Base-by-base conservation (phyloP, 371 early-diverging fungal species). In the Rhizomucor pusillus region DNA sequence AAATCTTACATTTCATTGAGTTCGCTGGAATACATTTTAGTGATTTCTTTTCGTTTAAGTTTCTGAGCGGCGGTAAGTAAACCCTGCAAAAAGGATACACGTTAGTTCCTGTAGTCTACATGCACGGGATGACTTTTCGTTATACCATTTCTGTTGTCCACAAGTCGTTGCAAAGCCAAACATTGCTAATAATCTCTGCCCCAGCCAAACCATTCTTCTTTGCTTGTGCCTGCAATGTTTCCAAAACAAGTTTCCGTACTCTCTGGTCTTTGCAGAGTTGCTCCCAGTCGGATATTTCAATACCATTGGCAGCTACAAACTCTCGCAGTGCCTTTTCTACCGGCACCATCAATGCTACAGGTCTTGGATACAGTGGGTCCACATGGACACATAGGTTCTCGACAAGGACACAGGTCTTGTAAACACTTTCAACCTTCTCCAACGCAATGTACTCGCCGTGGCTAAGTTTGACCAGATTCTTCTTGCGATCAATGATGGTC, bases 361-460 rank as follows among this genome's bases (percentile, higher is more conserved):
- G 84, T 52, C 71, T 80, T 56, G 72, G 48, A 54, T 81, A 73
- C 45, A 81, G 73, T 10, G 90, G 75, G 62, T 95, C 88, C 18
- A 88, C 96, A 69, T 89, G 86, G 29, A 97, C 83, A 71, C 91
- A 92, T 35, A 95, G 86, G 67, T 91, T 91, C 61, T 82, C 79
- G 37, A 92, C 90, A 56, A 77, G 84, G 13, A 80, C 55, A 23
- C 85, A 84, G 44, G 83, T 80, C 66, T 89, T 89, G 85, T 95
- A 96, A 9, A 91, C 81, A 24, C 91, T 81, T 71, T 99, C 99
- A 34, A 99, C 75, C 59, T 97, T 97, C 70, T 99, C 99, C 37
- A 98, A 82, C 3, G 97, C 97, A 72, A 90, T 87, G 71, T 96
- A 98, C 66, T 97, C 98, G 59, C 96, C 98, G 55, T 86, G 78